A percentile compares a stretch with the other conserved stretches of the same genome.
Conservation (phyloP, 2,329 filamentous ascomycete species). For the Cercospora canescens region DNA sequence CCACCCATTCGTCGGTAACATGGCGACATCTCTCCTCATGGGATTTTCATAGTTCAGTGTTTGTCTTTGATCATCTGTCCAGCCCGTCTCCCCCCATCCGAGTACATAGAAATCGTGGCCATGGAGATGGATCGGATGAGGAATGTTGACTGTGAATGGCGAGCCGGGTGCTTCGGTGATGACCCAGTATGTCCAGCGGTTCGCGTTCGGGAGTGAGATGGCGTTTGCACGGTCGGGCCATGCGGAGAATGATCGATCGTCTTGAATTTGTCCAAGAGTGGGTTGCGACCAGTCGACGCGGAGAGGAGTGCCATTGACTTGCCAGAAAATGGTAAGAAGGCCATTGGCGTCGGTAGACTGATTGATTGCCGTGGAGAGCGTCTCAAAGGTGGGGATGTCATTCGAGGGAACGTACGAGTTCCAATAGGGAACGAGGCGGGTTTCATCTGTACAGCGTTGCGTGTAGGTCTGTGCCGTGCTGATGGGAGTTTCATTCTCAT, state of each 20-base stretch:
- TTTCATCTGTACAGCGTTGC: conserved; percentile 45
- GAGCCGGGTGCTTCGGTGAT: conserved; percentile 33
- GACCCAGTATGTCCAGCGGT: conserved; percentile 38
- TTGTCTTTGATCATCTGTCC: conserved; percentile 24
- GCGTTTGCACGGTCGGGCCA: conserved; percentile 40
- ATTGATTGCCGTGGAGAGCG: conserved; percentile 33
- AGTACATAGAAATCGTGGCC: conserved; percentile 37
- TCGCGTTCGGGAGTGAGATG: conserved; percentile 32
- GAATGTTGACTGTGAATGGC: conserved; percentile 32
- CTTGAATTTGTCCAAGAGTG: conserved; percentile 45
- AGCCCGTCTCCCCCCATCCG: conserved; percentile 31
- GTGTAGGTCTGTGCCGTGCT: conserved; percentile 35
- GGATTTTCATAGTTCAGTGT: conserved; percentile 40
- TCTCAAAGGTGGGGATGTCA: conserved; percentile 31
- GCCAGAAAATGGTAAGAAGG: conserved; percentile 39
- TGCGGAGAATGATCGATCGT: conserved; percentile 40
- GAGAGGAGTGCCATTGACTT: conserved; percentile 46
- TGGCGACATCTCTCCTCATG: conserved; percentile 42
- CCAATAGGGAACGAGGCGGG: conserved; percentile 40
- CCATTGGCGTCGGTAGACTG: conserved; percentile 32
- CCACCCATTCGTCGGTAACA: conserved; percentile 41
- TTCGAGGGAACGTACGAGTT: conserved; percentile 37
- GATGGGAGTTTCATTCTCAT: conserved; percentile 31
- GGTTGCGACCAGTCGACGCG: conserved; percentile 47
- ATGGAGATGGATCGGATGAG: conserved; percentile 43